Evolutionary conservation across 192 early-diverging fungal genomes (phyloP), one percentile per base, ranked within the genome.

Genomic region (Allomyces macrogynus): DNA sequence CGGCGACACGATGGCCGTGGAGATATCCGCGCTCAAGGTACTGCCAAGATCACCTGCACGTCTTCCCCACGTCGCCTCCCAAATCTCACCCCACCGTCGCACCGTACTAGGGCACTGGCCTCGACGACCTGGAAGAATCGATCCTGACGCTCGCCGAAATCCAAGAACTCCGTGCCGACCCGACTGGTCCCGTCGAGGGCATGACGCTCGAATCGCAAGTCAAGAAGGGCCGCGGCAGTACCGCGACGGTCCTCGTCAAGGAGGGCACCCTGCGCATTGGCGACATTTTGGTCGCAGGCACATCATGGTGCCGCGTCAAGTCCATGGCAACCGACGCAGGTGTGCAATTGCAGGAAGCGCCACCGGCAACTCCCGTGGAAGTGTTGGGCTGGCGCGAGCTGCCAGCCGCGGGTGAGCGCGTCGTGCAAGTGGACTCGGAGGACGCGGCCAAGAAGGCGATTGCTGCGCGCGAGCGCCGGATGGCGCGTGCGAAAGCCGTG

Each of bases 301-400:
- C 78, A 9, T 77, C 84, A 0, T 91, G 87, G 85, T 90, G 90
- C 74, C 89, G 87, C 70, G 89, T 98, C 14, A 77, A 89, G 64
- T 76, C 79, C 14, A 85, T 98, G 78, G 78, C 78, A 1, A 87
- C 93, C 66, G 89, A 95, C 65, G 76, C 78, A 44, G 87, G 90
- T 20, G 78, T 81, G 44, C 54, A 74, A 1, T 71, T 94, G 10
- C 80, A 83, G 67, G 73, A 81, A 66, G 91, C 89, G n/a, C 79
- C 79, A 12, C 95, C 95, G 4, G 90, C 89, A 23, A 80, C 75
- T 2, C 88, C 95, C 5, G 90, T 94, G 60, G 81, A 87, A 68
- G 79, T 95, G 14, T 86, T 82, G 69, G 95, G 95, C 4, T 98
- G 95, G 95, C 90, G 90, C 67, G 89, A 89, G 11, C 75, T 95